A percentile compares a stretch with the other conserved stretches of the same genome.
Conservation (phyloP, 2,329 filamentous ascomycete species). For the Colletotrichum liriopes region DNA sequence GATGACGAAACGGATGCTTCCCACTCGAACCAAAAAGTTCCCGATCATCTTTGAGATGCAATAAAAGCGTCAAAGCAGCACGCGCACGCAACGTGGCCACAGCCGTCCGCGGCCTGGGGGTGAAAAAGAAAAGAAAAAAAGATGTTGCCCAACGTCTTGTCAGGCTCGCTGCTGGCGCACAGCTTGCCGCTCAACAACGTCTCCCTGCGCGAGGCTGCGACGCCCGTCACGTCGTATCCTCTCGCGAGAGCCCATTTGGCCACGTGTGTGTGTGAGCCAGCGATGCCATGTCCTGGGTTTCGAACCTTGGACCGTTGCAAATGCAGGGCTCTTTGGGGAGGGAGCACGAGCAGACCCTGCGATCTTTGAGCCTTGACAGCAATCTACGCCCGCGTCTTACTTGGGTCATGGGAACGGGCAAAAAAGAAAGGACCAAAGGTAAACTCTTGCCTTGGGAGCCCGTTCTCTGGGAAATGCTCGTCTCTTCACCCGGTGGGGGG, state of each 20-base stretch:
- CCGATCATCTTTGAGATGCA: background rate
- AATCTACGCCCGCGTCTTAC: constrained; percentile 15
- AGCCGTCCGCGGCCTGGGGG: background rate
- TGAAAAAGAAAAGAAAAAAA: background rate
- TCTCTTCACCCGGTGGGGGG: constrained; percentile 7
- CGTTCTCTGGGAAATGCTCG: background rate
- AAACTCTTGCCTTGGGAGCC: background rate
- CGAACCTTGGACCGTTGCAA: constrained; percentile 6
- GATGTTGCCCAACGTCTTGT: background rate
- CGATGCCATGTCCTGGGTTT: background rate
- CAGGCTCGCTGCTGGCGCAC: constrained; percentile 12
- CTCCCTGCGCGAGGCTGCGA: constrained; percentile 11
- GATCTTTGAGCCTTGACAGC: constrained; percentile 14
- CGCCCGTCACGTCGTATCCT: constrained; percentile 22
- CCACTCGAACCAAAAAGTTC: background rate
- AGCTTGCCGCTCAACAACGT: constrained; percentile 21
- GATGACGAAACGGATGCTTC: background rate
- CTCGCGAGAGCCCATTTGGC: constrained; percentile 22
- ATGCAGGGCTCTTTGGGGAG: background rate
- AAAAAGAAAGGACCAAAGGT: background rate
- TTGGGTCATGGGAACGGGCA: background rate
- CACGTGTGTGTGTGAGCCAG: constrained; percentile 30
- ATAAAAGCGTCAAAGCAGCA: background rate
- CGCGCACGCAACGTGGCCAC: background rate
- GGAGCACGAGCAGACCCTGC: constrained; percentile 22